Evolutionary conservation across 2,329 filamentous ascomycete species (phyloP).

Genomic region (Cladophialophora psammophila): DNA sequence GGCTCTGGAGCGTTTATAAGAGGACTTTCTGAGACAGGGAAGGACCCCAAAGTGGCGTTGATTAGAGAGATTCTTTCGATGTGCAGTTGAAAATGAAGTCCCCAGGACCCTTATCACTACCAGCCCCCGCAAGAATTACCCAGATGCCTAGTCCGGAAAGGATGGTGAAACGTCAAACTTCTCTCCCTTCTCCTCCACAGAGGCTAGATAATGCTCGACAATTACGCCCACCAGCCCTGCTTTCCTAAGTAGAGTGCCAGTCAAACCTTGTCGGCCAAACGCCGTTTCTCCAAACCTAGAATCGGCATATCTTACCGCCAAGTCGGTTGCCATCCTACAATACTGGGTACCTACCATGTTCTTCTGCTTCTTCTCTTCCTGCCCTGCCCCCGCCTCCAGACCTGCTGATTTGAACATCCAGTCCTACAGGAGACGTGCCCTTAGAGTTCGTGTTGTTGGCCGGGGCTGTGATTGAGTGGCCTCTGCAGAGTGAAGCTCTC

Average conservation of each 20-base stretch:
- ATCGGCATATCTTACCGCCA: not conserved
- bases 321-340: not conserved
- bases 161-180: not conserved
- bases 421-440: not conserved
- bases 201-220: not conserved
- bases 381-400: not conserved
- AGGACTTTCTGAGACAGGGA: not conserved
- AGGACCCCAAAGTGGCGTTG: not conserved
- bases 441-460: not conserved
- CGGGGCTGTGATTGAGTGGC: not conserved
- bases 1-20: not conserved
- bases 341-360: not conserved
- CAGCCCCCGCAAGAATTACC: not conserved
- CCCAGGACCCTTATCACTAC: constrained; percentile 4
- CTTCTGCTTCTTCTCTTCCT: not conserved
- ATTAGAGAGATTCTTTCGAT: not conserved
- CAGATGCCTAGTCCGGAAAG: not conserved
- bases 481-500: not conserved
- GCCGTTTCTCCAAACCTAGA: not conserved
- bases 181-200: not conserved
- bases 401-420: not conserved
- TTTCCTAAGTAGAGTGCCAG: not conserved
- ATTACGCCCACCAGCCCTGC: not conserved
- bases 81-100: not conserved
- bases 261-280: constrained; percentile 1